Evolutionary conservation across 495 filamentous ascomycete genomes (phyloP), one percentile per base, ranked within the genome.

Genomic region (Hapsidospora chrysogenum): DNA sequence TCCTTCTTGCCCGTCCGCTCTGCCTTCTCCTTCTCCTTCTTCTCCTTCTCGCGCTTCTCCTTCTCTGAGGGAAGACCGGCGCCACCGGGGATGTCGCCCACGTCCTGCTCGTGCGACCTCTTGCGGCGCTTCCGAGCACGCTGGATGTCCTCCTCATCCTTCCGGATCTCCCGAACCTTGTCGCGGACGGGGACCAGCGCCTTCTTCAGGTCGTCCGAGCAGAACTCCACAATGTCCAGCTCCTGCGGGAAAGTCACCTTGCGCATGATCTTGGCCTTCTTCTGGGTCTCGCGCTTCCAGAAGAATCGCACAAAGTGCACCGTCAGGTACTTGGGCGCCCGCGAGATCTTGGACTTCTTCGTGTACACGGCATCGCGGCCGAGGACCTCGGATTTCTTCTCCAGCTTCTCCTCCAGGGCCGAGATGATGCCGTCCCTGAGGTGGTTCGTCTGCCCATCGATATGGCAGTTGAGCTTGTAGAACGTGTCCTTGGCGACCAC

Each of bases 211-310:
- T 89, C 75, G 26, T 95, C 86, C 34, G 86, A 85, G 51, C 89
- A 97, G 58, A 87, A 96, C 47, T 97, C 89, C 8, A 92, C 80
- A 3, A 78, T 76, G 52, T 97, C 89, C 17, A 97, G 62, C 55
- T 97, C 92, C 31, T 76, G 72, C 13, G 86, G 87, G 54, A 97
- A 97, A 0, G 82, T 85, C 29, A 97, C 89, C 56, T 95, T 97
- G 45, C 85, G 80, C 85, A 97, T 85, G 48, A 97, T 97, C 70
- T 97, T 97, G 36, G 86, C 84, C 63, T 97, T 97, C 68, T 96
- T 96, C 51, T 87, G 75, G 6, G 80, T 81, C 38, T 86, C 81
- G 14, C 78, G 70, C 52, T 92, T 86, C 92, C 92, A 97, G 63
- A 82, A 94, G 61, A 97, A 97, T 40, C 89, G 85, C 40, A 97